Base-by-base conservation (phyloP, 495 filamentous ascomycete species). In the Platismatia glauca region DNA sequence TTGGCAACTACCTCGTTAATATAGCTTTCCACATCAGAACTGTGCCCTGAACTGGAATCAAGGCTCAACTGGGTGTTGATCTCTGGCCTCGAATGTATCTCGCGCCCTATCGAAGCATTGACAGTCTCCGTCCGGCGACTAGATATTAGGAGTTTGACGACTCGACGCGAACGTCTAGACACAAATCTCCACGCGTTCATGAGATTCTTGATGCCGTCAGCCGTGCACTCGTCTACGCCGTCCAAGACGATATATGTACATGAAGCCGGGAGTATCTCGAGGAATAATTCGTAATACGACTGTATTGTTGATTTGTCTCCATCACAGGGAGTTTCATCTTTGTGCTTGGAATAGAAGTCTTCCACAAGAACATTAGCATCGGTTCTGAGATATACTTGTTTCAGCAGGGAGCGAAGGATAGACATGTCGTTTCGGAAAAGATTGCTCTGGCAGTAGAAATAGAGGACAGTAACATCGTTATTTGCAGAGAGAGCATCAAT, bases 401-500 rank as follows among this genome's bases (percentile, higher is more conserved):
- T 56, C 29, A 56, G 35, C 29, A 56, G n/a, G 16, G 53, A 56
- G 22, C 53, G 53, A 34, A 56, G 53, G 16, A 56, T 27, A n/a
- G 33, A 35, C 15, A 56, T 35, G 20, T 56, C 22, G 8, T 35
- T 35, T n/a, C 53, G 31, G 29, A 56, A 56, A 7, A 7, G 53
- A 22, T 56, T 16, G 53, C 35, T 34, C 31, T 35, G 29, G 29
- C 13, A 56, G 31, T 56, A 56, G 22, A 56, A 56, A 56, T 56
- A 56, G 16, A 56, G 53, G 53, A 56, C 53, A 27, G 53, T 56
- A 56, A 56, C 31, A 56, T 56, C 15, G 29, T 22, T 56, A 35
- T 56, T 56, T 31, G 53, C 53, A 56, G 53, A 56, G 12, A 56
- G 53, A 34, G 53, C 53, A 27, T 56, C 53, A 35, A 56, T 34